Evolutionary conservation across 2,329 filamentous ascomycete species (phyloP), one percentile per base, ranked within the genome.

Genomic region (Penicillium sp.): DNA sequence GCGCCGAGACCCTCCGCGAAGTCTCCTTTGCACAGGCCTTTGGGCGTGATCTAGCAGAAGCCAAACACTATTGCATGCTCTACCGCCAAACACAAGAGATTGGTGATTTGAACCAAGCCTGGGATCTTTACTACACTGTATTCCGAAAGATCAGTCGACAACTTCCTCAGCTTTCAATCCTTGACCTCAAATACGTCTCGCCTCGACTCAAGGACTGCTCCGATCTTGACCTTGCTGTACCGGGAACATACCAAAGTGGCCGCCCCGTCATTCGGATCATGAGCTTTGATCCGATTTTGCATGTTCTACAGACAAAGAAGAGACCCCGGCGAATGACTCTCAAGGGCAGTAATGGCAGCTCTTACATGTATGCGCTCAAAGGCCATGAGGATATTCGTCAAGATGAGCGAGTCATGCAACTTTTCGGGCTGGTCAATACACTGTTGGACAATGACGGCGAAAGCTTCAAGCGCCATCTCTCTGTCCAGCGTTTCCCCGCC

Each of bases 331-430:
- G 94, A 65, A 77, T 96, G 54, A 87, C 82, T 42, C 78, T 92
- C 55, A 82, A 81, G 57, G 93, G 90, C 45, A 95, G 86, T 56
- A 90, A 98, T 60, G 92, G 92, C 41, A 79, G 77, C 45, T 77
- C 80, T 2, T 95, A 95, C 62, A 83, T 86, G 33, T 96, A 95
- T 69, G 68, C 86, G 41, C 78, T 98, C 55, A 99, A 99, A 72
- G 92, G 92, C n/a, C 93, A 98, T 57, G 92, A 99, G 68, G 92
- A 99, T 71, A 95, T 98, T 50, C 84, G 92, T 42, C 92, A 99
- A 66, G 92, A 99, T 59, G 92, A 99, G 67, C 83, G 93, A 67
- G 92, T 98, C 52, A 99, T 98, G 93, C 92, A 99, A 66, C 77
- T 99, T 23, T 98, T 99, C 59, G 92, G 92, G 27, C 77, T 99